phyloP scores from a whole-genome alignment of 2,329 filamentous ascomycete species.

The Apiospora koreana region DNA sequence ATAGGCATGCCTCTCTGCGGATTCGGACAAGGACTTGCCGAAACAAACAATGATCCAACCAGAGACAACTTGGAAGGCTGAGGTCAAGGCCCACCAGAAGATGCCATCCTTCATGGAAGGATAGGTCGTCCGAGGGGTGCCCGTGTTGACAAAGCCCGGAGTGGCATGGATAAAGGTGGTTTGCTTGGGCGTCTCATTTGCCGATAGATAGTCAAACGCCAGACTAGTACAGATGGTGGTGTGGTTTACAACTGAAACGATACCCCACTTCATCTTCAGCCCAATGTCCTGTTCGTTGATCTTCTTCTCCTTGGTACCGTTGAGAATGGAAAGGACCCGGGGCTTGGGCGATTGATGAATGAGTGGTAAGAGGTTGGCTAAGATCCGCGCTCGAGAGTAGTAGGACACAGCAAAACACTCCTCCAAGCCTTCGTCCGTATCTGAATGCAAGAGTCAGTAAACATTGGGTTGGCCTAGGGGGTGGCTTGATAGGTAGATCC shows the following conservation, averaged over 20 bases:
- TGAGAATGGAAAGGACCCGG: constrained; percentile 34
- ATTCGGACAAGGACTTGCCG: constrained; percentile 19
- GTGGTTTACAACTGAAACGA: constrained; percentile 26
- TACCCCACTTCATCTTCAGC: constrained; percentile 25
- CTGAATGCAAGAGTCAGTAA: neutral
- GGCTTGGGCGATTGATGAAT: constrained; percentile 26
- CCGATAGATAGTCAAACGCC: constrained; percentile 30
- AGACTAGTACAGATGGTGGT: constrained; percentile 30
- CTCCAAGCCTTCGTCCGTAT: neutral
- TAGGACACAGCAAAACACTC: neutral
- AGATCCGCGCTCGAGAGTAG: neutral
- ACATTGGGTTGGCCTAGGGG: neutral
- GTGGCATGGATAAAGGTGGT: constrained; percentile 33
- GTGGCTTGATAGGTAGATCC: too few relatives aligned
- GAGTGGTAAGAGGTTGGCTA: constrained; percentile 22
- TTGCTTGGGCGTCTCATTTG: constrained; percentile 16
- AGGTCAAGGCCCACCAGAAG: constrained; percentile 14
- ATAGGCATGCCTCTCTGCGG: neutral
- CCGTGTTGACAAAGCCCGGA: neutral
- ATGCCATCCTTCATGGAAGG: constrained; percentile 1
- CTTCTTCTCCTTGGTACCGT: constrained; percentile 29
- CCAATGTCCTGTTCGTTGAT: constrained; percentile 31
- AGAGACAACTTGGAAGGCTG: constrained; percentile 15
- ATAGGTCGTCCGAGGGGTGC: neutral
- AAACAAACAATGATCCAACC: constrained; percentile 20